Evolutionary conservation across 352 stramenopile genomes (phyloP), one percentile per base, ranked within the genome.

Genomic region (Peronospora destructor): DNA sequence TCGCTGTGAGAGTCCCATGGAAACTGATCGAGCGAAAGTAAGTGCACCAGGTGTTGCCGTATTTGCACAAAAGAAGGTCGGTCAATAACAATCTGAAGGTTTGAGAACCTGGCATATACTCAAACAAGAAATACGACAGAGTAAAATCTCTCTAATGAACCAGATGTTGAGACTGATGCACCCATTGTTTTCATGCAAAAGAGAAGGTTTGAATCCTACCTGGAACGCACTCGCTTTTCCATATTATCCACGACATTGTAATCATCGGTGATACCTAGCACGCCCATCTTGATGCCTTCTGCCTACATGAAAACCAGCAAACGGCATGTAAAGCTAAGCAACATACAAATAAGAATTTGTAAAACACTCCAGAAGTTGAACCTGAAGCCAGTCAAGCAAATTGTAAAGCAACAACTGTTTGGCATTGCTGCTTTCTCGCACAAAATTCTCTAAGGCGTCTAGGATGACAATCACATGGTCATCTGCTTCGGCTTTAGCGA

Each of bases 371-470:
- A 13, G 1, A 33, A 26, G 8, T n/a, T 40, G 17, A 43, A 84
- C 74, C 61, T 84, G 80, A 23, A 91, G 63, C 82, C 82, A 93
- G 48, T 93, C 82, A 34, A 93, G 73, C 38, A 91, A 48, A 29
- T 90, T 91, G 63, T 93, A 93, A 17, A 93, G 48, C 42, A 93
- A 59, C 30, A 93, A 60, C 51, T 93, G 82, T 58, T 91, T 93
- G 13, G 71, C 43, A 34, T 66, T 86, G 21, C 59, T 68, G 11
- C 56, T 76, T 32, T 84, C 74, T 26, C 56, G 61, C 32, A 84
- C 75, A 45, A 91, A 93, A 44, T 87, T 70, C 41, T 91, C 82
- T 23, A 93, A 69, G 0, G 73, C 68, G 38, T 93, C 82, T 37
- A 91, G 53, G 23, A 90, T 61, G 41, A 91, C 64, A 23, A 93